Evolutionary conservation across 192 early-diverging fungal species (phyloP).

Genomic region (Hyaloraphidium curvatum): DNA sequence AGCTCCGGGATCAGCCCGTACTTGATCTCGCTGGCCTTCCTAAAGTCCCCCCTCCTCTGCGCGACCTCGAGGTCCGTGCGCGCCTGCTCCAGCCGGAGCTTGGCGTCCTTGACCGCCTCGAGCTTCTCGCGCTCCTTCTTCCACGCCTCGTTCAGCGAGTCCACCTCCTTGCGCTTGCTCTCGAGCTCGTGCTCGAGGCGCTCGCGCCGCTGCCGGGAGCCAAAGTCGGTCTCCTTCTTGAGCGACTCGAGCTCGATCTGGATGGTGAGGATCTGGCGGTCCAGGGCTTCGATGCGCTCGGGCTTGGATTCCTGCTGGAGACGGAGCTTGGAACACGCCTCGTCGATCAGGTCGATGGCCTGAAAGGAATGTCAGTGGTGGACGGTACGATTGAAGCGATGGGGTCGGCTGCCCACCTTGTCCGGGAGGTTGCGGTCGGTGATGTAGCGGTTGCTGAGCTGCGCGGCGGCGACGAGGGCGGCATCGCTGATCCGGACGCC

Average conservation of each 20-base stretch:
- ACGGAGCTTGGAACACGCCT: conserved; percentile 57
- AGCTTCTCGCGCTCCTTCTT: conserved; percentile 45
- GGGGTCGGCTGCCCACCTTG: too few relatives aligned
- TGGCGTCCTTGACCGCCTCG: conserved; percentile 42
- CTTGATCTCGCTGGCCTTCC: conserved; percentile 49
- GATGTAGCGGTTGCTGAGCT: conserved; percentile 54
- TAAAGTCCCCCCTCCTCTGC: conserved; percentile 52
- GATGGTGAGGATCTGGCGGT: conserved; percentile 51
- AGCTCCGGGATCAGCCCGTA: conserved; percentile 59
- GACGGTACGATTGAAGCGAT: too few relatives aligned
- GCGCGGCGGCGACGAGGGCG: conserved; percentile 48
- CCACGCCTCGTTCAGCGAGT: conserved; percentile 38
- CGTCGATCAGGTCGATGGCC: conserved; percentile 64
- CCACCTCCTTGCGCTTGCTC: conserved; percentile 35
- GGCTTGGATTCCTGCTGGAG: conserved; percentile 64
- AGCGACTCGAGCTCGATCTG: conserved; percentile 63
- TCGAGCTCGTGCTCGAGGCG: conserved; percentile 35
- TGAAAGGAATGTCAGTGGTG: too few relatives aligned
- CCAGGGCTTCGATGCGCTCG: conserved; percentile 50
- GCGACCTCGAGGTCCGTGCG: conserved; percentile 50
- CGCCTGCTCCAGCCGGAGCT: conserved; percentile 48
- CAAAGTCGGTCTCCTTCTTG: conserved; percentile 52
- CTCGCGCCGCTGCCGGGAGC: conserved; percentile 40
- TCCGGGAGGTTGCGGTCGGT: conserved; percentile 52
- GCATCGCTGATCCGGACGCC: conserved; percentile 58